Evolutionary conservation across 257 asterid species (phyloP), one percentile per base, ranked within the genome.

Genomic region (Leonotis leonurus): DNA sequence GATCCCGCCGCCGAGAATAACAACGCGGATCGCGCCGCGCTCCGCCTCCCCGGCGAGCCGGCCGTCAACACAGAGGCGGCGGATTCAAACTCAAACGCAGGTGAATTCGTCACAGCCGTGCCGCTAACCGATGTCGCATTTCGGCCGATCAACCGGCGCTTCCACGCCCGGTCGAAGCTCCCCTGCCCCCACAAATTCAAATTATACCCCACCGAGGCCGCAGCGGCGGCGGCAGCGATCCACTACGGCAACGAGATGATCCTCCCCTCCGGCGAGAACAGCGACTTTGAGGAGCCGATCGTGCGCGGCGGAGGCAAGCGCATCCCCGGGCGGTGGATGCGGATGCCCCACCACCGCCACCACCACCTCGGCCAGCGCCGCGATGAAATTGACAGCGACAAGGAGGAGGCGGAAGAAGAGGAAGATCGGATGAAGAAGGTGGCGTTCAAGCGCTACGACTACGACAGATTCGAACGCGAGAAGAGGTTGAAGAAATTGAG

Each of bases 101-200:
- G n/a, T n/a, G n/a, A n/a, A n/a, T n/a, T 56, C 62, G 30, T 49
- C 52, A 39, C 69, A 44, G 12, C 78, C 5, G 29, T 58, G 14
- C 87, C 85, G 60, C 39, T 78, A 52, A 61, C 61, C 11, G 21
- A 57, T 17, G 24, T 69, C 26, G 39, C 67, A 7, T 61, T 80
- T 73, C 80, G 65, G 5, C 84, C 89, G 18, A 54, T 76, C 67
- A 74, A 83, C 70, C 83, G 71, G 60, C 86, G 68, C 1, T 75
- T 81, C 63, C 64, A 27, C 5, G 22, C 43, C 11, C 62, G 82
- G 56, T 62, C 80, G 4, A 41, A 41, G 60, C 81, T 44, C 49
- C 86, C 56, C 25, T 80, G 76, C 75, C 80, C 55, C 69, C 86
- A 64, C 54, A 67, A 64, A 64, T 68, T 8, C 72, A 73, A 32